Base-by-base conservation (phyloP, 2,329 filamentous ascomycete species). In the Aureobasidium sp. region DNA sequence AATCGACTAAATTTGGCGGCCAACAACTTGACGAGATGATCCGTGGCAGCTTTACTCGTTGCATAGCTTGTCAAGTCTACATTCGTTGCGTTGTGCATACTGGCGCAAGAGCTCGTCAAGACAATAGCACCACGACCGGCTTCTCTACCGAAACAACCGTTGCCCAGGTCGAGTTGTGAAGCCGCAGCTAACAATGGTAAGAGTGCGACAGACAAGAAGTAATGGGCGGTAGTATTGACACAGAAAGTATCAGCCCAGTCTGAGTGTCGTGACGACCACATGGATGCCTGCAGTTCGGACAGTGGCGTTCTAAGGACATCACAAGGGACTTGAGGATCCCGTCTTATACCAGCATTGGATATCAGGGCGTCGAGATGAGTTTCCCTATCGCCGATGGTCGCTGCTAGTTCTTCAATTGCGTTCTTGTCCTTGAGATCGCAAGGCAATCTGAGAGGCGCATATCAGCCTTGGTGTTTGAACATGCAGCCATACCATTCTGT, bases 21-120 rank as follows among this genome's bases (percentile, higher is more conserved):
- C 61, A 83, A 64, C 60, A 82, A 67, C 55, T 67, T 73, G 2
- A 82, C 79, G 15, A 82, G 66, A 71, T 82, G 80, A 68, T 82
- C 80, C 1, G 79, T 81, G 0, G 78, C 80, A 1, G 80, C 80
- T 65, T 82, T 82, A 64, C 78, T 82, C 0, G 76, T 68, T 0
- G 79, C 79, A 64, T 82, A 82, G 65, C 77, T 80, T 5, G 78
- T 81, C 67, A 82, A 69, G 64, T 82, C 80, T 3, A 82, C 73
- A 65, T 82, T 82, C 1, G 80, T 82, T 1, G 68, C 76, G 67
- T 81, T 81, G 63, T 81, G 79, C 75, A 81, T 77, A 67, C 78
- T 81, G 2, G 80, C 79, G 66, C 80, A 82, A 2, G 76, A 79
- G 66, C 80, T 82, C 4, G 79, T 81, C 5, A 82, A 70, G 4